Base-by-base conservation (phyloP, 148 eudicot species). In the Pouteria glomerata region DNA sequence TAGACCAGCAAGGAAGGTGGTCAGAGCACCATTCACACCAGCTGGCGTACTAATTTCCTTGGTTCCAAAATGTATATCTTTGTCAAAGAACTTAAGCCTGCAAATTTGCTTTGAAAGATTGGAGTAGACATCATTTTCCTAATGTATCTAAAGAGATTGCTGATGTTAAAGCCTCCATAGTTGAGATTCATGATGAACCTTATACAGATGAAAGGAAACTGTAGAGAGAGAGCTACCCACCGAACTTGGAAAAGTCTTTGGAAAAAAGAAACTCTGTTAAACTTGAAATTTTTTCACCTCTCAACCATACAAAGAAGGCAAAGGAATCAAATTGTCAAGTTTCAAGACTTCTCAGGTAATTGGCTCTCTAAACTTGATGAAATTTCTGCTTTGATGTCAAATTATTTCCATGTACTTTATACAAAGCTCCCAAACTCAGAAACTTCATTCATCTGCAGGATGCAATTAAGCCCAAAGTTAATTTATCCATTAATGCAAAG, bases 41-140 rank as follows among this genome's bases (percentile, higher is more conserved):
- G n/a, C n/a, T 27, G 60, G 60, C 2, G 11, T 1, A 0, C 0
- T 24, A 0, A 0, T 2, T 18, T 1, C 0, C 0, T 0, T 0
- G 60, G 60, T 1, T 57, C 60, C 1, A 0, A 3, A 0, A 29
- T 57, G 34, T 57, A 1, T 13, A 2, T 0, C 0, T 1, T 57
- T 3, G 2, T 2, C 16, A 30, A 57, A 1, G 7, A 27, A 13
- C 4, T 57, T 1, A 27, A 16, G 12, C 4, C 1, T 57, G 34
- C 30, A 57, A 13, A n/a, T n/a, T n/a, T n/a, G n/a, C n/a, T n/a
- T n/a, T n/a, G n/a, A n/a, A n/a, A n/a, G n/a, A n/a, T n/a, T n/a
- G n/a, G n/a, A n/a, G n/a, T n/a, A n/a, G n/a, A n/a, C n/a, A n/a
- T n/a, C n/a, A n/a, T n/a, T n/a, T n/a, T n/a, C n/a, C n/a, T n/a